Evolutionary conservation across 139 green algal genomes (phyloP), one percentile per base, ranked within the genome.

Genomic region (Pycnococcus provasolii): DNA sequence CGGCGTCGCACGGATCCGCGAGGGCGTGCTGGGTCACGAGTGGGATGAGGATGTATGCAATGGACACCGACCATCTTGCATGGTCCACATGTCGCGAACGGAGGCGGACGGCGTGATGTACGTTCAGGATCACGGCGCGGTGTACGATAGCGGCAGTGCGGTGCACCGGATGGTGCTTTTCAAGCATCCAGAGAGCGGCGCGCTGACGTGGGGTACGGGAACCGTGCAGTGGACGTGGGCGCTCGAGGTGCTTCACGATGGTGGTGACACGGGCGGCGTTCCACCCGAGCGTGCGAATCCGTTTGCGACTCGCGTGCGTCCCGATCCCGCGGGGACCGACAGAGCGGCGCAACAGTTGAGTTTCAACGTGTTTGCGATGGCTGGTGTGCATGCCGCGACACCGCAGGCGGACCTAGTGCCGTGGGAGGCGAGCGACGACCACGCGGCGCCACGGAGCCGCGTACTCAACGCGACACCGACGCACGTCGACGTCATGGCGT

Each of bases 191-290:
- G 7, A 41, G 37, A 48, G 26, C 26, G 58, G 58, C 58, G 58
- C 58, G n/a, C 6, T 64, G 13, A 37, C 40, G 4, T 64, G 26
- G 4, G 58, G 58, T 4, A 37, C 58, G 9, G 58, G 58, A 11
- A 64, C 58, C 13, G 58, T 64, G 58, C 58, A 64, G 58, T 64
- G 58, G 58, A 45, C 26, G 6, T 64, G 58, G 58, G 58, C 42
- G 7, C 58, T 64, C 7, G n/a, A 45, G 13, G 26, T 7, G 37
- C 13, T 13, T 11, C 58, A 64, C 58, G 58, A 64, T 42, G 58
- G 58, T 11, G 48, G 48, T 11, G 48, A 9, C 58, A 42, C n/a
- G 58, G 13, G 58, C 26, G 58, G 58, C 26, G 58, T 64, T 7
- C 58, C 58, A 7, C 58, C 58, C 7, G 58, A 64, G 58, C n/a